phyloP scores from a whole-genome alignment of 2,329 filamentous ascomycete species.

The Curvularia lunata region DNA sequence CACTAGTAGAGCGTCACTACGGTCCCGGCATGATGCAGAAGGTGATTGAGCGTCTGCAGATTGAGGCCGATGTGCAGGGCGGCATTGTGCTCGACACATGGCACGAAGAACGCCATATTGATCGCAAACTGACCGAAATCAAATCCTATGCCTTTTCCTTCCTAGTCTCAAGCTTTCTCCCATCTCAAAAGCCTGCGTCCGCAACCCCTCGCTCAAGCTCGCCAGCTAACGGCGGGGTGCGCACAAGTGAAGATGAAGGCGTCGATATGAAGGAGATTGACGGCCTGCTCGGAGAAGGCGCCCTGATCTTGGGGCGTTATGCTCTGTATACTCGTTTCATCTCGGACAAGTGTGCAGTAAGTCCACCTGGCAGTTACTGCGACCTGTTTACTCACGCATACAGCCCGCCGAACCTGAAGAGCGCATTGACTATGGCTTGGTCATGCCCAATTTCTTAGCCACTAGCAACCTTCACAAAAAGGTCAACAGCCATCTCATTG shows the following conservation, averaged over 20 bases:
- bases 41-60: slow-evolving; percentile 89
- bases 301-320: slow-evolving; percentile 92
- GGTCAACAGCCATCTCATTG: slow-evolving; percentile 72
- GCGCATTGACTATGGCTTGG: slow-evolving; percentile 61
- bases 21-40: slow-evolving; percentile 90
- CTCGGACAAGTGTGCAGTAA: slow-evolving; percentile 81
- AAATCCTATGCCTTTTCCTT: slow-evolving; percentile 99
- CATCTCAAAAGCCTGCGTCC: slow-evolving; percentile 67
- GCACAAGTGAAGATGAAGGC: slow-evolving; percentile 82
- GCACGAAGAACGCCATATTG: slow-evolving; percentile 85
- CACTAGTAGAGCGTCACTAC: slow-evolving; percentile 92
- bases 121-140: slow-evolving; percentile 88
- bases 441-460: slow-evolving; percentile 74
- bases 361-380: slow-evolving; percentile 37
- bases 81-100: slow-evolving; percentile 96
- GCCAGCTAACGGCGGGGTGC: slow-evolving; percentile 65
- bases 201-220: slow-evolving; percentile 75
- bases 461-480: slow-evolving; percentile 84
- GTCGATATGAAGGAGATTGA: slow-evolving; percentile 98
- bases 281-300: slow-evolving; percentile 82
- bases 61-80: slow-evolving; percentile 94
- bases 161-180: slow-evolving; percentile 89
- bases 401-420: slow-evolving; percentile 56
- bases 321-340: slow-evolving; percentile 90
- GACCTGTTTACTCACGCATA: slow-evolving; percentile 21